A percentile compares a stretch with the other conserved stretches of the same genome.
phyloP scores from a whole-genome alignment of 2,329 filamentous ascomycete genomes.

The Colletotrichum gloeosporioides region DNA sequence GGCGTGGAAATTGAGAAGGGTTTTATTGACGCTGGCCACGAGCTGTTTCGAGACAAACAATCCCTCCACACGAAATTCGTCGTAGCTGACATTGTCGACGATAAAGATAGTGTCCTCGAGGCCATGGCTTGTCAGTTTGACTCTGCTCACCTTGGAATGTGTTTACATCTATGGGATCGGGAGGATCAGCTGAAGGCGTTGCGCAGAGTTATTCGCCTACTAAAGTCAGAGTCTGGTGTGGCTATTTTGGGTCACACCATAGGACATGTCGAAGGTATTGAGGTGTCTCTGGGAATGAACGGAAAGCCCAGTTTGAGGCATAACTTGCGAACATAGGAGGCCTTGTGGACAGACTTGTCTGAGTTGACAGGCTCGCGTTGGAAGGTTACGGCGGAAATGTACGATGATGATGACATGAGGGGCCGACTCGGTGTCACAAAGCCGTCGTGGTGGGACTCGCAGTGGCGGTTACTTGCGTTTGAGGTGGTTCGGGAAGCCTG shows the following conservation, averaged over 20 bases:
- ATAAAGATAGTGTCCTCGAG: neutral
- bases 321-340: neutral
- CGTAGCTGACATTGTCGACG: neutral
- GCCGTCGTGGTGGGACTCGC: neutral
- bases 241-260: neutral
- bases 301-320: neutral
- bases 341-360: neutral
- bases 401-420: neutral
- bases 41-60: neutral
- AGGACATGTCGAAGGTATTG: neutral
- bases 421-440: neutral
- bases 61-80: neutral
- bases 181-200: neutral
- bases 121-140: neutral
- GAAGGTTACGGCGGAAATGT: neutral
- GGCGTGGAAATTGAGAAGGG: neutral
- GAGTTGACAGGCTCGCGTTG: neutral
- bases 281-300: neutral
- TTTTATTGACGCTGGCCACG: neutral
- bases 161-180: neutral
- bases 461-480: neutral
- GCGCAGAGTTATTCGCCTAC: neutral
- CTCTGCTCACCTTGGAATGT: neutral
- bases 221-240: neutral
- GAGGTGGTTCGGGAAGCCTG: neutral